A percentile compares a stretch with the other conserved stretches of the same genome.
phyloP scores from a whole-genome alignment of 1,139 yeast species.

The Yamadazyma spencermartinsiae region DNA sequence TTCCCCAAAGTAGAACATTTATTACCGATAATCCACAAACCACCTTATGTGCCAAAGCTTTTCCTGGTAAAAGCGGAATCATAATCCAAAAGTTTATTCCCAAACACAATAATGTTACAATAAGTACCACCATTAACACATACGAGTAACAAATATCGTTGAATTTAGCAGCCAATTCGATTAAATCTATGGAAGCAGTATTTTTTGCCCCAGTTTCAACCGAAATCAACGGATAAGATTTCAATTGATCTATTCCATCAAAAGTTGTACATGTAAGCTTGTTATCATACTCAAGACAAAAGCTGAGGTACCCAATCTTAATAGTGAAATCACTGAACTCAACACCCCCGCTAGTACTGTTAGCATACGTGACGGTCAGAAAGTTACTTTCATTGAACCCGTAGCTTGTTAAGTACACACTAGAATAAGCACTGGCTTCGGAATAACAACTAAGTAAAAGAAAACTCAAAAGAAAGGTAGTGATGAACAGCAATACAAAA shows the following conservation, averaged over 20 bases:
- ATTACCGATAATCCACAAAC: slow-evolving; percentile 36
- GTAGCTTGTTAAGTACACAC: slow-evolving; percentile 46
- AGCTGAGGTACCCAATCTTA: slow-evolving; percentile 51
- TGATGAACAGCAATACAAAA: slow-evolving; percentile 32
- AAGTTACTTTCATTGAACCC: slow-evolving; percentile 45
- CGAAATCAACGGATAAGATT: slow-evolving; percentile 26
- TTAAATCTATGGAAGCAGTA: slow-evolving; percentile 30
- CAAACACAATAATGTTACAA: slow-evolving; percentile 44
- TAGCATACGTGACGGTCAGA: slow-evolving; percentile 24
- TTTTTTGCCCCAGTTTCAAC: slow-evolving; percentile 11
- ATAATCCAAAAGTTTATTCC: slow-evolving; percentile 41
- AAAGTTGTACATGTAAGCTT: slow-evolving; percentile 35
- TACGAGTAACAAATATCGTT: slow-evolving; percentile 54
- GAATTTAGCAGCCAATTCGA: slow-evolving; percentile 42
- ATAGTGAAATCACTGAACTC: slow-evolving; percentile 34
- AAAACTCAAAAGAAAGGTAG: slow-evolving; percentile 47
- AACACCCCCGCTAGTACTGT: slow-evolving; percentile 5
- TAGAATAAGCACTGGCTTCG: slow-evolving; percentile 39
- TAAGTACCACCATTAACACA: slow-evolving; percentile 49
- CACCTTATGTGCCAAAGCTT: slow-evolving; percentile 28
- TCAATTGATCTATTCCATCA: slow-evolving; percentile 22
- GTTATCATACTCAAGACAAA: slow-evolving; percentile 39
- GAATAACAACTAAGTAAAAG: slow-evolving; percentile 54
- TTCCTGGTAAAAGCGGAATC: slow-evolving; percentile 53
- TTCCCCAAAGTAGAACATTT: slow-evolving; percentile 57